Percentiles rank a stretch among this genome's conserved stretches.
Conservation (phyloP, 441 rosid species). For the Macaranga tanarius region DNA sequence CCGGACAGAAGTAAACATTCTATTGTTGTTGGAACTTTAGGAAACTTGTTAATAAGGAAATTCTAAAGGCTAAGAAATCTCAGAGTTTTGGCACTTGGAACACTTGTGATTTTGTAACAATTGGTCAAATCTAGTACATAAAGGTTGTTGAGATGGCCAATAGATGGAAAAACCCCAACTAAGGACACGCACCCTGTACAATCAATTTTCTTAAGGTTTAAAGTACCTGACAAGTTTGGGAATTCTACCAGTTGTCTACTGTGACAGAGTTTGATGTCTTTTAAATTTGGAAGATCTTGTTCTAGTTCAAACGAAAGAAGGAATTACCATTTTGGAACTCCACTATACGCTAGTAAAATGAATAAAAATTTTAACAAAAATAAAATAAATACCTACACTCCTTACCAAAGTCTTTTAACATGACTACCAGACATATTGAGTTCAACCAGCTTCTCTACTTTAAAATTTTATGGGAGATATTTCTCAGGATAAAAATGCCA, state of each 20-base stretch:
- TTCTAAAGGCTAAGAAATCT: neutral
- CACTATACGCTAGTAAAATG: too few relatives aligned
- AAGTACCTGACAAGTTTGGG: neutral
- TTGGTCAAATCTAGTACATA: neutral
- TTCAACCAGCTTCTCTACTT: neutral
- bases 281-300: neutral
- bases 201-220: neutral
- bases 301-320: neutral
- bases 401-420: conserved; percentile 11
- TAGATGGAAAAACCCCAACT: neutral
- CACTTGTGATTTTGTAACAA: neutral
- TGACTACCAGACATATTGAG: neutral
- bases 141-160: neutral
- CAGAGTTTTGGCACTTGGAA: neutral
- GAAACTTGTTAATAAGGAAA: neutral
- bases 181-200: neutral
- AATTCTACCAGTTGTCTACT: neutral
- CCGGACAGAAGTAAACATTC: neutral
- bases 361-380: too few relatives aligned
- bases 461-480: neutral
- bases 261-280: neutral
- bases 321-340: too few relatives aligned
- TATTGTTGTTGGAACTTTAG: neutral
- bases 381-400: neutral
- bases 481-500: neutral